phyloP scores from a whole-genome alignment of 768 basidiomycete genomes.

The Pholiota microspora region DNA sequence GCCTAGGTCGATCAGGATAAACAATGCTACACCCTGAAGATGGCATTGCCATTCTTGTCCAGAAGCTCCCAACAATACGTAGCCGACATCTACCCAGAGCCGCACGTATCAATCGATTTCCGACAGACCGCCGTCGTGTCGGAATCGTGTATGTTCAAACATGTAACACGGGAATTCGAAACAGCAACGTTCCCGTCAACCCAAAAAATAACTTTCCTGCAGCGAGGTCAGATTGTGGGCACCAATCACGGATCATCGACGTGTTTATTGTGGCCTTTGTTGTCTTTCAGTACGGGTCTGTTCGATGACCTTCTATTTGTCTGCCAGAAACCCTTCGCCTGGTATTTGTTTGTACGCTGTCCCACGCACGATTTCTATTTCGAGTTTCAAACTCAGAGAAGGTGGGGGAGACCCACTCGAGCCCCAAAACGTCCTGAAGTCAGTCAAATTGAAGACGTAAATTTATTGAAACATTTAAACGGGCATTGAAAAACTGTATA shows the following conservation, averaged over 20 bases:
- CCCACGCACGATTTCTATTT: conserved; percentile 16
- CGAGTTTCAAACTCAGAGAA: conserved; percentile 32
- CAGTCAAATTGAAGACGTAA: conserved; percentile 1
- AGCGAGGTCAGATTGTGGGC: background rate
- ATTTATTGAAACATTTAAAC: conserved; percentile 4
- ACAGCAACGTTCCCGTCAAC: background rate
- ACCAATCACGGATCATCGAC: background rate
- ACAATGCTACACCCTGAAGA: background rate
- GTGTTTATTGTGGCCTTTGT: background rate
- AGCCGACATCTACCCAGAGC: conserved; percentile 1
- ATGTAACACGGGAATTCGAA: background rate
- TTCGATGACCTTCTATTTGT: conserved; percentile 4
- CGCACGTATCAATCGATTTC: background rate
- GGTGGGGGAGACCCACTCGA: conserved; percentile 1
- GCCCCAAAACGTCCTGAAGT: conserved; percentile 12
- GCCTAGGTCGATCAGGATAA: background rate
- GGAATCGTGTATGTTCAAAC: background rate
- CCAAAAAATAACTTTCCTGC: background rate
- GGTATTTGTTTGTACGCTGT: conserved; percentile 13
- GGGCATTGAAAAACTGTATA: background rate
- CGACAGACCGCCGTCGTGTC: conserved; percentile 1
- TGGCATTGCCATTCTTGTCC: background rate
- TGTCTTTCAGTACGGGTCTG: background rate
- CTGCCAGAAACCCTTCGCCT: conserved; percentile 4
- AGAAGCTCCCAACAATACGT: background rate